phyloP scores from a whole-genome alignment of 208 protist species.

The Leishmania tropica region DNA sequence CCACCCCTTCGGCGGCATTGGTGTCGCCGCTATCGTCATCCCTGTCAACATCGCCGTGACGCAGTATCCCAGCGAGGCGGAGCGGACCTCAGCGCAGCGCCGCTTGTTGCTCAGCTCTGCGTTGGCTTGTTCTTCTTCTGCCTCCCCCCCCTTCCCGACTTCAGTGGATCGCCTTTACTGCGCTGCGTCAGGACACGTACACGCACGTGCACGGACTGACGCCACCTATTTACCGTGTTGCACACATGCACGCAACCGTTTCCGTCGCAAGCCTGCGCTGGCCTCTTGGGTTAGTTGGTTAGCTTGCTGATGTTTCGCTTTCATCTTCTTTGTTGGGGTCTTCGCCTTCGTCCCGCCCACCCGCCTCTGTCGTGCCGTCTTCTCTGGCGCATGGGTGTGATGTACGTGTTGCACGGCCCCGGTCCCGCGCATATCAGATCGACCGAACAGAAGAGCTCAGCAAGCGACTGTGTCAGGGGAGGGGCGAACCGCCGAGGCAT shows the following conservation, averaged over 20 bases:
- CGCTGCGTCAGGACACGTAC: background rate
- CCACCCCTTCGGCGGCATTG: background rate
- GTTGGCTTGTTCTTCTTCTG: background rate
- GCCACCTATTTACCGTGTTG: too few species aligned
- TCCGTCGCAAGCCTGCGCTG: background rate
- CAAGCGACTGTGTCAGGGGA: background rate
- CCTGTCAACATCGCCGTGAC: background rate
- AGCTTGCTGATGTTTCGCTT: too few species aligned
- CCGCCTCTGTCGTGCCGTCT: background rate
- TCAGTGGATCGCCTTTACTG: background rate
- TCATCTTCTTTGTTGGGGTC: too few species aligned
- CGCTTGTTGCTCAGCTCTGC: background rate
- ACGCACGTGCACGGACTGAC: background rate
- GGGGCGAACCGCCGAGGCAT: too few species aligned
- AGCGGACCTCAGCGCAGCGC: background rate
- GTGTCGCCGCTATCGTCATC: constrained; percentile 4
- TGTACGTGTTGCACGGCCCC: background rate
- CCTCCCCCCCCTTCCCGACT: background rate
- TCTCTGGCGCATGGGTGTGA: background rate
- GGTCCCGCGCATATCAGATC: background rate
- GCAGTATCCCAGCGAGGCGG: background rate
- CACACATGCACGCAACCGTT: background rate
- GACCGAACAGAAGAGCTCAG: background rate
- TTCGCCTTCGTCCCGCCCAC: background rate
- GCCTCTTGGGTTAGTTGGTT: too few species aligned